Conservation (phyloP, 2,329 filamentous ascomycete species). For the Aspergillus bombycis region DNA sequence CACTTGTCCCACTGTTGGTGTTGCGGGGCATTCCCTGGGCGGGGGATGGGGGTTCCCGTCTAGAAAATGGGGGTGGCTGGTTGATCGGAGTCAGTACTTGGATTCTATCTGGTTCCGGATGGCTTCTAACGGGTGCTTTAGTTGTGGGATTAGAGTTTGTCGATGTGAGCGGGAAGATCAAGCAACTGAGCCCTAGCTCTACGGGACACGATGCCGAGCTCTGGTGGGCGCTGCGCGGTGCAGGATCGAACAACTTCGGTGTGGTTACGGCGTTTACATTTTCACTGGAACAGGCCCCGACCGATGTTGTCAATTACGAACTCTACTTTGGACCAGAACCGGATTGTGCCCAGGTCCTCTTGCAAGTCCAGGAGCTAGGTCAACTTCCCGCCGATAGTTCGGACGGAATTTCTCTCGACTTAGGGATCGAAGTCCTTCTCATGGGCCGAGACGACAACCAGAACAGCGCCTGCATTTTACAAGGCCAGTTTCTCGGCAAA, state of each 20-base stretch:
- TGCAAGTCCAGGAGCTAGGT: conserved; percentile 9
- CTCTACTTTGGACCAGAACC: conserved; percentile 8
- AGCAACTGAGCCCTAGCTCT: neutral
- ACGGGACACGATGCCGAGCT: conserved; percentile 8
- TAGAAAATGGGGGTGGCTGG: conserved; percentile 15
- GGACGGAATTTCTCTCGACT: conserved; percentile 2
- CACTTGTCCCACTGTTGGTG: conserved; percentile 12
- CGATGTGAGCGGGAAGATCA: conserved; percentile 5
- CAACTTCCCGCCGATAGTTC: neutral
- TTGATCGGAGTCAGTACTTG: conserved; percentile 10
- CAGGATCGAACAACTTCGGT: conserved; percentile 14
- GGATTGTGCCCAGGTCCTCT: conserved; percentile 9
- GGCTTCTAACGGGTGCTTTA: neutral
- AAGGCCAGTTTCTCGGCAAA: conserved; percentile 8
- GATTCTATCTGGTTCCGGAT: neutral
- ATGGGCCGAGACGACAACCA: neutral
- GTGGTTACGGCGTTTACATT: conserved; percentile 13
- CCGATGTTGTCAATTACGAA: conserved; percentile 11
- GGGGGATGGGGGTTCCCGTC: conserved; percentile 14
- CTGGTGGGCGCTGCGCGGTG: conserved; percentile 14
- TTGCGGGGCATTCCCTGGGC: conserved; percentile 11
- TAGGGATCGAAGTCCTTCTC: conserved; percentile 7
- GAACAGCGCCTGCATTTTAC: neutral
- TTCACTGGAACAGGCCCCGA: conserved; percentile 6
- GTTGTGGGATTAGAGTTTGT: conserved; percentile 11